These are phyloP conservation scores for Hippophae tibetana DNA, from an alignment of 306 rosid genomes.

Conservation along the genomic window DNA sequence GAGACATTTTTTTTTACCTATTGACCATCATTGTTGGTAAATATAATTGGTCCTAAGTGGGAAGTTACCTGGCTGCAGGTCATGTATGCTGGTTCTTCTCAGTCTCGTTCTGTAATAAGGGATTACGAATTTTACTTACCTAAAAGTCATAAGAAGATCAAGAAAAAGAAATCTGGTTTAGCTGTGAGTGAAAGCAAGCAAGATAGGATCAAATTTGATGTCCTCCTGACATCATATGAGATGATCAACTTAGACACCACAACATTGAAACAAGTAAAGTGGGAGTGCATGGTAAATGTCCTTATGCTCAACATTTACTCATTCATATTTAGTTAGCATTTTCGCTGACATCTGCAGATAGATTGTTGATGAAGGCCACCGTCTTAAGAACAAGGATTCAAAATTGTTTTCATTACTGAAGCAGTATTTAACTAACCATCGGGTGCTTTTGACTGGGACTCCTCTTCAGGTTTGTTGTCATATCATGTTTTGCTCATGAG, in stretches of 20 bases:
- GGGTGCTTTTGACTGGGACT: slow-evolving; percentile 94
- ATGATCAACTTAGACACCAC: slow-evolving; percentile 81
- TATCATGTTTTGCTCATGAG: background rate
- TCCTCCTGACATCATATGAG: slow-evolving; percentile 93
- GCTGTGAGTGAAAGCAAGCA: slow-evolving; percentile 70
- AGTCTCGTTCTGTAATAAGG: slow-evolving; percentile 77
- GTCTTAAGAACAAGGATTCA: slow-evolving; percentile 95
- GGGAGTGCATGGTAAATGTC: slow-evolving; percentile 83
- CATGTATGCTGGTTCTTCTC: slow-evolving; percentile 92
- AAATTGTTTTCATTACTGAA: slow-evolving; percentile 86
- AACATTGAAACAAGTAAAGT: slow-evolving; percentile 73
- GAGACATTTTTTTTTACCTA: slow-evolving; percentile 12
- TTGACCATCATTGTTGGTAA: slow-evolving; percentile 4
- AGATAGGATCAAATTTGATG: slow-evolving; percentile 94
- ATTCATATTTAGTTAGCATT: slow-evolving; percentile 15
- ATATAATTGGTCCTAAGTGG: slow-evolving; percentile 25
- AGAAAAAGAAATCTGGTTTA: slow-evolving; percentile 80
- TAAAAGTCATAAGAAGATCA: slow-evolving; percentile 69
- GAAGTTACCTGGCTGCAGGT: slow-evolving; percentile 43
- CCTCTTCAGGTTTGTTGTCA: slow-evolving; percentile 82
- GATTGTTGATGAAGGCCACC: slow-evolving; percentile 99
- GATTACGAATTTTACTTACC: slow-evolving; percentile 91
- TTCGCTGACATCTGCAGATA: slow-evolving; percentile 25
- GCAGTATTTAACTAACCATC: slow-evolving; percentile 74
- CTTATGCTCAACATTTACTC: slow-evolving; percentile 9